Evolutionary conservation across 2,329 filamentous ascomycete species (phyloP), one percentile per base, ranked within the genome.

Genomic region (Ophiostoma himal-ulmi): DNA sequence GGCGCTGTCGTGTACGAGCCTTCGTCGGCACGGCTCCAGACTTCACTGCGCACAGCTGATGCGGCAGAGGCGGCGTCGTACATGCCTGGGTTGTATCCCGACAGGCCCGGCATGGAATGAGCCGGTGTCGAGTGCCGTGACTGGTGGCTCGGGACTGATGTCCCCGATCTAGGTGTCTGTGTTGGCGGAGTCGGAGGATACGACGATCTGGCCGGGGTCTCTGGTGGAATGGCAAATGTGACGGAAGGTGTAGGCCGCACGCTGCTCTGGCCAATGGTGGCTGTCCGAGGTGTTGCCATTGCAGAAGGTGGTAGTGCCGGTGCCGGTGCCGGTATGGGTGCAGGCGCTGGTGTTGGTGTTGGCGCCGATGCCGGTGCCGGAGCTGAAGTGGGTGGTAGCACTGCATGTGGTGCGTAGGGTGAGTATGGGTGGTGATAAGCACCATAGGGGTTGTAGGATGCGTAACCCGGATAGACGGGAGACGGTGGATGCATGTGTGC

Each of bases 21-120:
- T 22, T 70, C 71, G 67, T 70, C 69, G 17, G 70, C 71, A 2
- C 69, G 67, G 62, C 69, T 65, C 71, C 71, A 72, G n/a, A 66
- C 44, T 11, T 69, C 71, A 17, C 39, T 41, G 4, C 37, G 39
- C 11, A 20, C 6, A 10, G 36, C 34, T 8, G 62, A 41, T 14
- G 60, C 30, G 26, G 57, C 57, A 36, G 26, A 36, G 30, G 62
- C 20, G 2, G 62, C 36, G 39, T 67, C 36, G 36, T 39, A n/a
- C 60, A 65, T 39, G 34, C 60, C n/a, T 5, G 60, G 60, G 3
- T 64, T 20, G 30, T 64, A 36, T 6, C 57, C 57, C 14, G n/a
- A 71, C 68, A 37, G 69, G 65, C 14, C 52, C 1, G 52, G 3
- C 52, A 54, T 54, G 52, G 52, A 57, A 68, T 34, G 17, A 6